Base-by-base conservation (phyloP, 768 basidiomycete species). In the Panus rudis region DNA sequence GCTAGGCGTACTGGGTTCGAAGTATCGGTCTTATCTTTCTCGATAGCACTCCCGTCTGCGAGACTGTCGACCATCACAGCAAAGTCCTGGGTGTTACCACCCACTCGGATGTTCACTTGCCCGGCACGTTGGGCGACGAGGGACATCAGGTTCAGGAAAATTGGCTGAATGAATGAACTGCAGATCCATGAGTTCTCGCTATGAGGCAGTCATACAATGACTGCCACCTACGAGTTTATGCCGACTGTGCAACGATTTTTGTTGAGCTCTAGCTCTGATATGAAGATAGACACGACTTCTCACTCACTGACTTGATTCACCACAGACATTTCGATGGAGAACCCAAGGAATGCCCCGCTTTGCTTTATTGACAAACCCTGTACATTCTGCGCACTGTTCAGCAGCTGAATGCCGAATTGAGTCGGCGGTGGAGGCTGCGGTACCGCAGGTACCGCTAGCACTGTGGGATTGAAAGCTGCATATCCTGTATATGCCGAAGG, bases 271-370 rank as follows among this genome's bases (percentile, higher is more conserved):
- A 25, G 4, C 16, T 22, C 21, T 4, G 28, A 28, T 17, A 35
- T 28, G 1, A 39, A 12, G 30, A 30, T n/a, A 13, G 12, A 37
- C 6, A 17, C 37, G 20, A 42, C 23, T 8, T 11, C n/a, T 4
- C 22, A 72, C 76, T 53, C 55, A 82, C 81, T 57, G 50, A 81
- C 66, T 63, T 76, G 75, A 43, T 73, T 75, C 7, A 78, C 70
- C 3, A 87, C 78, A 35, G 82, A 83, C 66, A 86, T 70, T 57
- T 88, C 85, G 25, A 89, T 71, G 4, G 80, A 84, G 56, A 88
- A 88, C 1, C 83, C 84, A 39, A 79, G 72, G 55, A 86, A 87
- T 8, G 76, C 70, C 13, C 78, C 80, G 14, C 57, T 52, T 44
- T 71, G 69, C 11, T 57, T 53, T 41, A 71, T 70, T 2, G 71